Base-by-base conservation (phyloP, 352 stramenopile genomes). In the Thraustochytrium striatum region DNA sequence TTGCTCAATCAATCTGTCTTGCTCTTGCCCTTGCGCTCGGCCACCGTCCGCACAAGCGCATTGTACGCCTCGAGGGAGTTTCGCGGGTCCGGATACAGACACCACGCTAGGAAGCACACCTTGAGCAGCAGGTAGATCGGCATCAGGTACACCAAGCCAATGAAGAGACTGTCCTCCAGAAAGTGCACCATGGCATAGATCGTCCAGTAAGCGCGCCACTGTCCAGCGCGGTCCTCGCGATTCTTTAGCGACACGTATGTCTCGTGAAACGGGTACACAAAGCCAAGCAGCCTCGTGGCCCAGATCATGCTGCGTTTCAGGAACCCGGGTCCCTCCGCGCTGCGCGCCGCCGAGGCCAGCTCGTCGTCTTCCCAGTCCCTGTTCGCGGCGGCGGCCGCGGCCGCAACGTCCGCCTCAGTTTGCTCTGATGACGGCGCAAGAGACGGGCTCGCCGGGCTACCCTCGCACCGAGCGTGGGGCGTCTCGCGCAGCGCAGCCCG, bases 201-300 rank as follows among this genome's bases (percentile, higher is more conserved):
- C 11, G 69, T 79, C 69, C 69, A 79, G 30, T 69, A 79, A 1
- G 69, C 69, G 11, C 69, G 19, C 69, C 69, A 79, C 21, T 3
- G 50, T 5, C 69, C 57, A 32, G 72, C 19, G 8, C 53, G n/a
- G 8, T 69, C n/a, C 32, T 16, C 13, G 28, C 38, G 32, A 11
- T 55, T 58, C 9, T 13, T 21, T 32, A 79, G 44, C 21, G 69
- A 62, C 9, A 16, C 9, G 21, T 50, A 50, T 13, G 69, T 79
- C n/a, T 69, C 32, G 16, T 62, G 35, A 3, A 79, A 25, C 19
- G 69, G 69, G 69, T 79, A 79, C 21, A 79, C 55, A 50, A 79
- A 79, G 13, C 69, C 69, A 0, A 79, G 36, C 19, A 79, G 13
- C 3, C 69, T 30, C 2, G 69, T 69, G n/a, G 30, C n/a, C 69